phyloP scores from a whole-genome alignment of 2,329 filamentous ascomycete species.

The Chaetomiaceae sp. region DNA sequence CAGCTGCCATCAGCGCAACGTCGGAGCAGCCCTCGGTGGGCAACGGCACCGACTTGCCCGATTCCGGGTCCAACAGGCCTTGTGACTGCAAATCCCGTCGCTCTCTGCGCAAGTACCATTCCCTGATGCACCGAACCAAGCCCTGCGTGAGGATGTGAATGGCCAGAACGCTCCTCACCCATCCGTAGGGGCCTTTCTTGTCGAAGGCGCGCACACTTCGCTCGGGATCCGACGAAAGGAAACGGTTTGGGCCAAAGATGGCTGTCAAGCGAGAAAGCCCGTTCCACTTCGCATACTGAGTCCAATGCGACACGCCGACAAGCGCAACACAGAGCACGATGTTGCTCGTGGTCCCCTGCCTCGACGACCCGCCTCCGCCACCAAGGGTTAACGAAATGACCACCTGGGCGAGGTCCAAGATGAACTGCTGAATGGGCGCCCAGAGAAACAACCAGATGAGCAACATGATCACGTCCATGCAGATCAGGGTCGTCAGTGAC shows the following conservation, averaged over 20 bases:
- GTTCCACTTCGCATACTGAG: slow-evolving; percentile 37
- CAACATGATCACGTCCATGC: slow-evolving; percentile 77
- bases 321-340: slow-evolving; percentile 65
- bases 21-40: slow-evolving; percentile 34
- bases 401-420: slow-evolving; percentile 84
- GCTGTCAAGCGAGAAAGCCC: slow-evolving; percentile 38
- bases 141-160: slow-evolving; percentile 72
- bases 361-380: slow-evolving; percentile 66
- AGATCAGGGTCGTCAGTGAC: slow-evolving; percentile 75
- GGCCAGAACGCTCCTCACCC: slow-evolving; percentile 62
- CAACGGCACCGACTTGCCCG: slow-evolving; percentile 42
- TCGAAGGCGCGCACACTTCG: slow-evolving; percentile 43
- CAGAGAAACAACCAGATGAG: slow-evolving; percentile 82
- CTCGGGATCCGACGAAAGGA: slow-evolving; percentile 39
- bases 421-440: slow-evolving; percentile 79
- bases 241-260: slow-evolving; percentile 26
- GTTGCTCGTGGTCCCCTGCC: slow-evolving; percentile 63
- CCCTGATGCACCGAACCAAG: slow-evolving; percentile 62
- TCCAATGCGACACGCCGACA: slow-evolving; percentile 53
- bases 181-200: slow-evolving; percentile 55
- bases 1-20: slow-evolving; percentile 46
- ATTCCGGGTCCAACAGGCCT: slow-evolving; percentile 55
- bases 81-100: slow-evolving; percentile 45
- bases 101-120: slow-evolving; percentile 60
- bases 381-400: slow-evolving; percentile 89